Evolutionary conservation across 345 rosid genomes (phyloP).

Genomic region (Gossypium turneri): DNA sequence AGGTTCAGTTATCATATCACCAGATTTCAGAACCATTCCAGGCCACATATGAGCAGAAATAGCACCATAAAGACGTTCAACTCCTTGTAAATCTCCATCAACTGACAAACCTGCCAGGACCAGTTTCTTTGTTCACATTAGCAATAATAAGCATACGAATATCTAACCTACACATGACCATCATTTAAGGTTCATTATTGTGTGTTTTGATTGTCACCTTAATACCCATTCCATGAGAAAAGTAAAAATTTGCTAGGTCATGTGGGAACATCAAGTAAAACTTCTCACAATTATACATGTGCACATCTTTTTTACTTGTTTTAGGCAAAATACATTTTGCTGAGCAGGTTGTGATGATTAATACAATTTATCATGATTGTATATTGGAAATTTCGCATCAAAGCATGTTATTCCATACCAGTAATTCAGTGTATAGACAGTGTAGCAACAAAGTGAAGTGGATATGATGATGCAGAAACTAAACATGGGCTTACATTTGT

Average conservation of each 20-base stretch:
- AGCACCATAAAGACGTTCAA: slow-evolving; percentile 81
- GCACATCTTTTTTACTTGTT: background rate
- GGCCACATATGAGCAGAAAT: slow-evolving; percentile 99
- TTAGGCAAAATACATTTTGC: background rate
- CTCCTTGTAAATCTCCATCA: slow-evolving; percentile 92
- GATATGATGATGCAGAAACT: background rate
- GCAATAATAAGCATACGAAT: background rate
- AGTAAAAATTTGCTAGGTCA: background rate
- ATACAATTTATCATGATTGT: background rate
- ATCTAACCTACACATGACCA: background rate
- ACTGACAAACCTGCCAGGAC: slow-evolving; percentile 70
- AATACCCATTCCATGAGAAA: background rate
- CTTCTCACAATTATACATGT: background rate
- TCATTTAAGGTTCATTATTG: background rate
- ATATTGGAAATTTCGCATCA: background rate
- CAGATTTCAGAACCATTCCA: slow-evolving; percentile 83
- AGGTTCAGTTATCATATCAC: slow-evolving; percentile 59
- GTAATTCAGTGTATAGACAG: background rate
- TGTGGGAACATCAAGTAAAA: background rate
- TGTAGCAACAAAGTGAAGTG: background rate
- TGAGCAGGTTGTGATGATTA: background rate
- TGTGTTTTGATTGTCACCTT: background rate
- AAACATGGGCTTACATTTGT: slow-evolving; percentile 53
- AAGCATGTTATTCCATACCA: background rate
- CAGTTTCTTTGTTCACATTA: slow-evolving; percentile 4